Percentiles rank a stretch among this genome's conserved stretches.
Conservation (phyloP, 2,329 filamentous ascomycete genomes). For the Aspergillus clavatus region DNA sequence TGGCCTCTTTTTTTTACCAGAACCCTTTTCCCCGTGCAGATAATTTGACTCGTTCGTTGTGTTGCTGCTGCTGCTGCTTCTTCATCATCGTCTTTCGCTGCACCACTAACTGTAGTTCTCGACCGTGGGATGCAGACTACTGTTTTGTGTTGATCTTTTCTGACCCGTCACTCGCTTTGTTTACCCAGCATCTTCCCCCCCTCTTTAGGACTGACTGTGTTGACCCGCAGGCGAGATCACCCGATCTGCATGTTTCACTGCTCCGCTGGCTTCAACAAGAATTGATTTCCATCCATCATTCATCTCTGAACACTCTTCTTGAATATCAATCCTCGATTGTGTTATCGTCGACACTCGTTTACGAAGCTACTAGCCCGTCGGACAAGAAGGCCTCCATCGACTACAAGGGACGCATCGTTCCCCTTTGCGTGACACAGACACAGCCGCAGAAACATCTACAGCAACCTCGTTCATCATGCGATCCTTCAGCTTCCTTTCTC, state of each 20-base stretch:
- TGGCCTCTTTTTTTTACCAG: constrained; percentile 1
- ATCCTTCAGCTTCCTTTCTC: constrained; percentile 22
- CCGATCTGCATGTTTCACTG: constrained; percentile 19
- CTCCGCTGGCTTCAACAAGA: constrained; percentile 10
- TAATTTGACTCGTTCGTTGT: constrained; percentile 1
- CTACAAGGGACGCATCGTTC: background rate
- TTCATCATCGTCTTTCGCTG: background rate
- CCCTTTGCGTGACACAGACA: background rate
- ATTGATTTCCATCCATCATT: constrained; percentile 2
- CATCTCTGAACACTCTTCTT: background rate
- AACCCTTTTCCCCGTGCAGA: constrained; percentile 5
- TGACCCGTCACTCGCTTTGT: constrained; percentile 22
- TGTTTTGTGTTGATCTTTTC: background rate
- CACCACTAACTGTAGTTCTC: background rate
- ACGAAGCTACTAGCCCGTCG: background rate
- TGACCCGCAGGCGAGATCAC: constrained; percentile 13
- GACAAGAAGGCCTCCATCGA: background rate
- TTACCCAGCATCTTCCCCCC: constrained; percentile 8
- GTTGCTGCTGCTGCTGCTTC: background rate
- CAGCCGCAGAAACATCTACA: background rate
- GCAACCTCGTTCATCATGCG: constrained; percentile 29
- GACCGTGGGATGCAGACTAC: background rate
- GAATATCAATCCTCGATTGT: background rate
- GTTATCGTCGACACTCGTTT: constrained; percentile 5
- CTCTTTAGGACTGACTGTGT: constrained; percentile 10